phyloP scores from a whole-genome alignment of 2,329 filamentous ascomycete species.

The Aspergillus calidoustus region DNA sequence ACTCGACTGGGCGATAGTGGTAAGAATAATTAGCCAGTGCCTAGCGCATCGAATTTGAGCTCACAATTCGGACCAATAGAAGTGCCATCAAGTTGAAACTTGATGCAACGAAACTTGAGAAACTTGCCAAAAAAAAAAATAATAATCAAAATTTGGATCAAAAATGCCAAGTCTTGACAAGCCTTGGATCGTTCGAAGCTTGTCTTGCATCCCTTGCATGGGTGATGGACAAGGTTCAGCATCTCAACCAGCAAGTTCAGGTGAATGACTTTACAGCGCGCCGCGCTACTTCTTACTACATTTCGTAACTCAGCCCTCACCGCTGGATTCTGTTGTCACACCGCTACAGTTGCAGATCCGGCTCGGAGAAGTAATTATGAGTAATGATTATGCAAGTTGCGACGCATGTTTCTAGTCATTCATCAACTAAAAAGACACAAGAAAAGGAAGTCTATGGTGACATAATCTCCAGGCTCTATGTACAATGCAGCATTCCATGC shows the following conservation, averaged over 20 bases:
- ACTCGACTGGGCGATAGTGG: not conserved
- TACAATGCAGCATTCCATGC: slow-evolving; percentile 13
- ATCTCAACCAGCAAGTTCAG: not conserved
- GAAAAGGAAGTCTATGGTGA: slow-evolving; percentile 7
- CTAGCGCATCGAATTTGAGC: too few species aligned
- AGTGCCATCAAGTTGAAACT: too few species aligned
- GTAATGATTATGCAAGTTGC: not conserved
- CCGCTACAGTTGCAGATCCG: slow-evolving; percentile 4
- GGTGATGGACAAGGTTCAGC: not conserved
- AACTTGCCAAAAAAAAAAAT: not conserved
- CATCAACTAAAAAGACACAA: not conserved
- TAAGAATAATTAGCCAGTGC: not conserved
- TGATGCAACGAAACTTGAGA: too few species aligned
- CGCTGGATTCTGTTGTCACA: slow-evolving; percentile 12
- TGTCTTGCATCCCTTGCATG: slow-evolving; percentile 22
- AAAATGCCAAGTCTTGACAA: slow-evolving; percentile 24
- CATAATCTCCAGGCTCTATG: slow-evolving; percentile 9
- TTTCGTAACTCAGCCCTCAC: not conserved
- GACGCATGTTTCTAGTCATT: slow-evolving; percentile 8
- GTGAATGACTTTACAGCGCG: not conserved
- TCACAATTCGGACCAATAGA: not conserved
- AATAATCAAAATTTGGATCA: too few species aligned
- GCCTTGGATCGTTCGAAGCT: slow-evolving; percentile 23
- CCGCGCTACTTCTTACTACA: not conserved
- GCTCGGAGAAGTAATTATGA: not conserved